Percentiles rank a stretch among this genome's conserved stretches.
These are phyloP conservation scores for Choricystis sp. DNA, from an alignment of 139 green algal genomes.

Conservation along the genomic window DNA sequence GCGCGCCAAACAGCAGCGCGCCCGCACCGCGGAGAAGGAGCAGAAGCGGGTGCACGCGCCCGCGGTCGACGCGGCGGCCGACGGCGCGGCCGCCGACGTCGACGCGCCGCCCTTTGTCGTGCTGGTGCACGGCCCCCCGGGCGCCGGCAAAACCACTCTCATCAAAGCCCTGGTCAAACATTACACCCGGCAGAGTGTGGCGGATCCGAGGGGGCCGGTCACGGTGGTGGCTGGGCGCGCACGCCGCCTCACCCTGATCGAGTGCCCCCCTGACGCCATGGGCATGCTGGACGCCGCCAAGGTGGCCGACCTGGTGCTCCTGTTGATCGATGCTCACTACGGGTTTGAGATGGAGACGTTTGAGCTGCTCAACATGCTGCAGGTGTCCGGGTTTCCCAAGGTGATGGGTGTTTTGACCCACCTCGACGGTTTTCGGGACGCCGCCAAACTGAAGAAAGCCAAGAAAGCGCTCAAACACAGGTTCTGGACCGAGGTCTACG, in stretches of 20 bases:
- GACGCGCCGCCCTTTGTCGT: slow-evolving; percentile 88
- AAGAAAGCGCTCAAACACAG: slow-evolving; percentile 90
- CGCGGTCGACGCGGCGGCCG: slow-evolving; percentile 29
- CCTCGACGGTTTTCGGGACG: slow-evolving; percentile 82
- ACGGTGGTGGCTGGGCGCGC: slow-evolving; percentile 85
- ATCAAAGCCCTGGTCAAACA: slow-evolving; percentile 91
- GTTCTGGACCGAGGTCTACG: slow-evolving; percentile 96
- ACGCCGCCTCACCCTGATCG: slow-evolving; percentile 82
- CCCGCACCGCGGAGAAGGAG: slow-evolving; percentile 69
- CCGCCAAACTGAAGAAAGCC: slow-evolving; percentile 67
- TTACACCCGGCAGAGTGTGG: slow-evolving; percentile 81
- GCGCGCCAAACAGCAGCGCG: slow-evolving; percentile 42
- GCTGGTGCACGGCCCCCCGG: slow-evolving; percentile 84
- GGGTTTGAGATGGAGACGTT: slow-evolving; percentile 99
- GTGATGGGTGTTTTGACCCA: slow-evolving; percentile 99
- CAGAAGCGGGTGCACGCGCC: slow-evolving; percentile 66
- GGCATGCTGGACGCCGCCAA: slow-evolving; percentile 90
- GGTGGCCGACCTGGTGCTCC: slow-evolving; percentile 91
- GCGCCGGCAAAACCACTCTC: slow-evolving; percentile 78
- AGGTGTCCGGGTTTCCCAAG: slow-evolving; percentile 89
- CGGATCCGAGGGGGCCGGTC: slow-evolving; percentile 76
- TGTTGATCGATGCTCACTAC: slow-evolving; percentile 85
- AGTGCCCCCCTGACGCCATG: slow-evolving; percentile 51
- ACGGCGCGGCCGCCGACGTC: slow-evolving; percentile 37
- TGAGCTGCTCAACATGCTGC: slow-evolving; percentile 96